phyloP scores from a whole-genome alignment of 176 grass and related monocot species.

The Oryza glaberrima region DNA sequence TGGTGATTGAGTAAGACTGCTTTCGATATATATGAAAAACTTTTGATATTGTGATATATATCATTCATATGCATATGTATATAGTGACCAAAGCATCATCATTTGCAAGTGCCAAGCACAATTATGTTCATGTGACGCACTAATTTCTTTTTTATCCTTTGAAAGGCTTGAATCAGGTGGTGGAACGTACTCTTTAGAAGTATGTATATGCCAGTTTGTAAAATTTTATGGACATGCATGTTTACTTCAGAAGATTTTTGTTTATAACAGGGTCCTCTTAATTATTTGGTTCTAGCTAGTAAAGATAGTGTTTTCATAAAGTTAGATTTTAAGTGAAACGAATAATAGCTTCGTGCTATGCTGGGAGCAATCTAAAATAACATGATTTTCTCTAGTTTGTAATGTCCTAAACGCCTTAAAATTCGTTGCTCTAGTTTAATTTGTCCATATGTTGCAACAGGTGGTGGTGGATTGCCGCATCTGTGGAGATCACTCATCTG shows the following conservation, averaged over 20 bases:
- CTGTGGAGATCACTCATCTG: conserved; percentile 41
- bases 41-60: too few species aligned
- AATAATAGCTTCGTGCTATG: neutral
- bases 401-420: neutral
- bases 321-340: neutral
- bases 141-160: neutral
- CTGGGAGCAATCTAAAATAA: neutral
- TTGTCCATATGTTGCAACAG: conserved; percentile 32
- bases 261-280: neutral
- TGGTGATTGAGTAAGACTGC: neutral
- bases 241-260: neutral
- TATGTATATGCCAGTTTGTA: neutral
- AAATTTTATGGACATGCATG: neutral
- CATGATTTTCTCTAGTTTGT: neutral
- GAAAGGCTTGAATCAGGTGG: neutral
- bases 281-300: neutral
- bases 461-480: conserved; percentile 57
- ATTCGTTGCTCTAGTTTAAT: neutral
- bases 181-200: neutral
- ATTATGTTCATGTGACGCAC: too few species aligned
- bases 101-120: too few species aligned
- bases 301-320: neutral
- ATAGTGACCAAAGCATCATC: too few species aligned
- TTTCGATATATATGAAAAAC: too few species aligned
- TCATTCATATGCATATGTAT: too few species aligned